Base-by-base conservation (phyloP, 805 yeast genomes). In the Candida suzukii region DNA sequence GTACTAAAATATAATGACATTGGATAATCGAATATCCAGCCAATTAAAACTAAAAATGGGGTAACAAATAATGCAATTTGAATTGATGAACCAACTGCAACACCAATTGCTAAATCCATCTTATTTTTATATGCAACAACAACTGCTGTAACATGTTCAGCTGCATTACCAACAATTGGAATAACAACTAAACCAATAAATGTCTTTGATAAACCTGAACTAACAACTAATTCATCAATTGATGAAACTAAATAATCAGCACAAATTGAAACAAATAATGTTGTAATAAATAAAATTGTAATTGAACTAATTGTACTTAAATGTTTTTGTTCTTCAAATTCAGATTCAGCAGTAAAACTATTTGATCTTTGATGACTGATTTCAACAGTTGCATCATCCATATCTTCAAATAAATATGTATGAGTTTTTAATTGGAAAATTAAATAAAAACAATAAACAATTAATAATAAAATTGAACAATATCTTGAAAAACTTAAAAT, bases 161-260 rank as follows among this genome's bases (percentile, higher is more conserved):
- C 98, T 3, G 99, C 99, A 56, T 93, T 93, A 42, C 98, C 99
- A 22, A 93, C 98, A 47, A 93, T 91, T 32, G 99, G 99, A 47
- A 93, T 83, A 36, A 93, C 78, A 51, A 93, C 83, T 50, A 93
- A 71, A 60, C 98, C 98, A 54, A 93, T 88, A 54, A 93, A 93
- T 0, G 98, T 88, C 73, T 91, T 90, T 35, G 96, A 85, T 41
- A 93, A 70, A 3, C 96, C 96, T 2, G 95, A 78, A 25, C 78
- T 66, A 44, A 70, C 85, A 29, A 93, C 98, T 48, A 91, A 78
- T 43, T 76, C 83, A 64, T 93, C 98, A 54, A 93, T 93, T 19
- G 96, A 83, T 22, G 95, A 93, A 39, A 93, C 99, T 45, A 93
- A 73, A 63, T 76, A 86, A 63, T 93, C 99, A 3, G 99, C 99